Conservation (phyloP, 306 rosid species). For the Rubus idaeus region DNA sequence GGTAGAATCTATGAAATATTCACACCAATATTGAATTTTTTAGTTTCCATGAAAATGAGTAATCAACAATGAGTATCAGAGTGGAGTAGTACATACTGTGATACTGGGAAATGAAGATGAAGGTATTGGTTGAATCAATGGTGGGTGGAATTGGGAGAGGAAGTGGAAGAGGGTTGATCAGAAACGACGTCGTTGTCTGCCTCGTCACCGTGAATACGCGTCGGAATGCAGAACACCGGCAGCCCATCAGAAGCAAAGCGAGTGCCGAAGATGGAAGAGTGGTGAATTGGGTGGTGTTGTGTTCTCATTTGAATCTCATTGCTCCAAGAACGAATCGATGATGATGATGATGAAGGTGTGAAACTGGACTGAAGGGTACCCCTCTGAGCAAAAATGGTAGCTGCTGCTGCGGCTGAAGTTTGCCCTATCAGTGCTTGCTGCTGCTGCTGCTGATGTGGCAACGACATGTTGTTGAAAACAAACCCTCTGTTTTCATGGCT, state of each 20-base stretch:
- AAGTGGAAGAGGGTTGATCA: conserved; percentile 49
- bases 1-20: background rate
- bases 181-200: conserved; percentile 46
- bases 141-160: conserved; percentile 54
- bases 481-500: conserved; percentile 34
- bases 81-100: background rate
- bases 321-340: conserved; percentile 49
- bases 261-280: conserved; percentile 50
- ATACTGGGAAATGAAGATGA: background rate
- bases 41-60: background rate
- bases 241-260: conserved; percentile 45
- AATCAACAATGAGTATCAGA: background rate
- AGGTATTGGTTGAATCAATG: conserved; percentile 33
- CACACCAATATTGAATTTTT: background rate
- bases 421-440: conserved; percentile 38
- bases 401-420: conserved; percentile 21
- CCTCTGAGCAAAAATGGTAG: conserved; percentile 38
- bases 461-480: conserved; percentile 33
- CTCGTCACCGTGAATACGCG: conserved; percentile 53
- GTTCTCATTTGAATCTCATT: conserved; percentile 41
- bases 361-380: conserved; percentile 76
- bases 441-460: conserved; percentile 6
- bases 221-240: conserved; percentile 49
- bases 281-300: conserved; percentile 34
- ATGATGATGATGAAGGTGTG: conserved; percentile 34